Conservation (phyloP, 345 rosid genomes). For the Brassica juncea region DNA sequence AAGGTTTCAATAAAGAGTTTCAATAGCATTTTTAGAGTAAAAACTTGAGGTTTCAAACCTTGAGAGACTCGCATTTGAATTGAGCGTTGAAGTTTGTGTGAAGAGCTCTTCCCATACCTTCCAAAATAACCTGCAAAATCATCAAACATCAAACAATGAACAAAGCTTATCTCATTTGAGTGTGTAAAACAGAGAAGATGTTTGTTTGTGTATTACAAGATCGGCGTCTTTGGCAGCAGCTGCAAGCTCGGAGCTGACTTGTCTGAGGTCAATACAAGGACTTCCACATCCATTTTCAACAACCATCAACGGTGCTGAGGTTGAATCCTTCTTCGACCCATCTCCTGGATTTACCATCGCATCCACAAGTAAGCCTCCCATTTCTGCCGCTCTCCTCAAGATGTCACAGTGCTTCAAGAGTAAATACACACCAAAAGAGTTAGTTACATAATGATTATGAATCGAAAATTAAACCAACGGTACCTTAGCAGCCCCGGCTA, state of each 20-base stretch:
- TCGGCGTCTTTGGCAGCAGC: slow-evolving; percentile 93
- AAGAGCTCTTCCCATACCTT: slow-evolving; percentile 98
- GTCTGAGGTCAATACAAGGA: slow-evolving; percentile 96
- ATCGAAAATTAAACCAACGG: neutral
- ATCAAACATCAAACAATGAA: slow-evolving; percentile 2
- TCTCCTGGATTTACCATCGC: slow-evolving; percentile 71
- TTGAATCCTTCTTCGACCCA: slow-evolving; percentile 58
- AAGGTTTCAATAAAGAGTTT: neutral
- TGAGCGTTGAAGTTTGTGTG: slow-evolving; percentile 85
- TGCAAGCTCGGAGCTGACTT: slow-evolving; percentile 99
- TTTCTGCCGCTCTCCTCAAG: slow-evolving; percentile 94
- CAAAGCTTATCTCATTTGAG: neutral
- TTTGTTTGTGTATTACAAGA: slow-evolving; percentile 60
- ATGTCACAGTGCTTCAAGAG: slow-evolving; percentile 83
- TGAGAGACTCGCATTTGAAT: slow-evolving; percentile 84
- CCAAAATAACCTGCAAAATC: slow-evolving; percentile 72
- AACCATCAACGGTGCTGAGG: slow-evolving; percentile 92
- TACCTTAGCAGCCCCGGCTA: slow-evolving; percentile 99
- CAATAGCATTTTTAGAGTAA: neutral
- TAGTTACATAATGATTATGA: slow-evolving; percentile 1
- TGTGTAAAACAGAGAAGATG: neutral
- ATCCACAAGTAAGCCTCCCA: slow-evolving; percentile 92
- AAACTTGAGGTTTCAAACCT: slow-evolving; percentile 49
- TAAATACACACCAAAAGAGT: slow-evolving; percentile 11
- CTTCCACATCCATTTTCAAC: slow-evolving; percentile 99